A percentile compares a stretch with the other conserved stretches of the same genome.
Conservation (phyloP, 192 early-diverging fungal species). For the Backusella australiensis region DNA sequence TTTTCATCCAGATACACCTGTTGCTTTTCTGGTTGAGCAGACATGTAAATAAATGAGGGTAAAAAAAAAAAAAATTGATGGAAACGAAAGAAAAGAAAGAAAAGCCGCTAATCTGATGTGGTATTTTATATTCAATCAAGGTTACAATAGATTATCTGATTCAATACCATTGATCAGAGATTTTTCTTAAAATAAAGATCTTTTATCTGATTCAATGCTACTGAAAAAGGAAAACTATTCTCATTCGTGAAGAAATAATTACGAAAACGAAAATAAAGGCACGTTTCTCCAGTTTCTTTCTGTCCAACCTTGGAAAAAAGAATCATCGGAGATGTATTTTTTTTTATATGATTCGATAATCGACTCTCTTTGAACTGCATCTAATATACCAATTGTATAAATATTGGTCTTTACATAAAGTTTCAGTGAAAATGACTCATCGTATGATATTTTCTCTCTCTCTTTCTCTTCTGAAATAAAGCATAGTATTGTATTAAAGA, state of each 20-base stretch:
- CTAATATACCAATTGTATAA: background rate
- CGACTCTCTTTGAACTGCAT: background rate
- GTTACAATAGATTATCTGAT: slow-evolving; percentile 16
- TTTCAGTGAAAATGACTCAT: background rate
- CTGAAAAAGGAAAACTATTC: slow-evolving; percentile 1
- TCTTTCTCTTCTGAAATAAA: background rate
- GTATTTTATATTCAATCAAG: background rate
- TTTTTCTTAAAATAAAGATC: background rate
- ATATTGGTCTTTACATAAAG: background rate
- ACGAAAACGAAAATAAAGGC: background rate
- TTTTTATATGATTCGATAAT: background rate
- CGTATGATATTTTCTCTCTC: background rate
- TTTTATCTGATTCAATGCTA: slow-evolving; percentile 1
- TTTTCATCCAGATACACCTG: background rate
- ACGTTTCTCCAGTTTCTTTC: background rate
- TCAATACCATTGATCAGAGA: background rate
- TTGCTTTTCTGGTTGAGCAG: slow-evolving; percentile 3
- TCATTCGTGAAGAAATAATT: background rate
- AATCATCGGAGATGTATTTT: background rate
- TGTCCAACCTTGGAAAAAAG: background rate
- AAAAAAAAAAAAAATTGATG: background rate
- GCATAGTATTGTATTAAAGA: background rate
- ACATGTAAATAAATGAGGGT: background rate
- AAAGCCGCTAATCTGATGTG: background rate
- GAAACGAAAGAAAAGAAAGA: background rate